A percentile compares a stretch with the other conserved stretches of the same genome.
Conservation (phyloP, 176 grass and related monocot genomes). For the Tillandsia fasciculata region DNA sequence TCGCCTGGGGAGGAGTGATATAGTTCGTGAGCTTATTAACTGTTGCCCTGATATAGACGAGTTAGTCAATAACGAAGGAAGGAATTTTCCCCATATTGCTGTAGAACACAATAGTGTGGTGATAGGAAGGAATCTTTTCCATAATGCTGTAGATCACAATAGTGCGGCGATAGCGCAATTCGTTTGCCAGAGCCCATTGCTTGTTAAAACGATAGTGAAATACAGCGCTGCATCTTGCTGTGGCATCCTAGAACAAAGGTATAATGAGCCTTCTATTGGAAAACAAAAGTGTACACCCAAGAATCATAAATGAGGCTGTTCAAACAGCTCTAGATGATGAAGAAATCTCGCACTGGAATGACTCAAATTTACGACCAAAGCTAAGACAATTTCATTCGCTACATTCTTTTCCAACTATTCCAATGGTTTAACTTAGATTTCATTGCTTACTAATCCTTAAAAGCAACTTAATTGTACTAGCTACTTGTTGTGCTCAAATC, state of each 20-base stretch:
- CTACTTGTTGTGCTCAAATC: too few species aligned
- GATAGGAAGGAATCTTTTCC: not conserved
- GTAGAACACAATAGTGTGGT: not conserved
- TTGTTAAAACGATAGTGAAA: not conserved
- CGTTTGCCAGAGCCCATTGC: too few species aligned
- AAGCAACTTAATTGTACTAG: too few species aligned
- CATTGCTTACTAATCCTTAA: too few species aligned
- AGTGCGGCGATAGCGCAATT: too few species aligned
- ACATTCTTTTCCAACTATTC: not conserved
- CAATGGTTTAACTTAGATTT: conserved; percentile 1
- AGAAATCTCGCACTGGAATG: too few species aligned
- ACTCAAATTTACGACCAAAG: too few species aligned
- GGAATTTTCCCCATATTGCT: conserved; percentile 7
- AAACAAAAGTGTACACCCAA: not conserved
- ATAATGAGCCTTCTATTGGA: not conserved
- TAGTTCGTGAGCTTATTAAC: conserved; percentile 2
- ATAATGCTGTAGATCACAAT: too few species aligned
- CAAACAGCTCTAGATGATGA: not conserved
- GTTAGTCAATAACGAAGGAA: not conserved
- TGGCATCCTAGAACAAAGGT: not conserved
- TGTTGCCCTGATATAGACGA: not conserved
- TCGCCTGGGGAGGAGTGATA: not conserved
- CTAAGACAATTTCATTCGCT: not conserved
- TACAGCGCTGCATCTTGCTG: conserved; percentile 1
- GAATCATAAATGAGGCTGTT: not conserved